Conservation (phyloP, 768 basidiomycete species). For the Termitomyces heimii region DNA sequence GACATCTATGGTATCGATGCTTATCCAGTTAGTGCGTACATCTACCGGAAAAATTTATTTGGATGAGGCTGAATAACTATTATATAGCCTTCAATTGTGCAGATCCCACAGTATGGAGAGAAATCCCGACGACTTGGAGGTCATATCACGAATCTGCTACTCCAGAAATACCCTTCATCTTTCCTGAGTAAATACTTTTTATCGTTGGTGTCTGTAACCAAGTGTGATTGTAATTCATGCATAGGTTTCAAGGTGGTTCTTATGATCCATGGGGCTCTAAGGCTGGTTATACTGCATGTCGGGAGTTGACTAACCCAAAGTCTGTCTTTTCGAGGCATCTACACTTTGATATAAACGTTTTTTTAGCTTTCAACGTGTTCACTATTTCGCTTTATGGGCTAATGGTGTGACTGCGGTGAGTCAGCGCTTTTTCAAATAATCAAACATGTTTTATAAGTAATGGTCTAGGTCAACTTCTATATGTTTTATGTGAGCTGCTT, state of each 20-base stretch:
- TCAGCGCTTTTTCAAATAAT: background rate
- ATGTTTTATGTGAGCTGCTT: slow-evolving; percentile 11
- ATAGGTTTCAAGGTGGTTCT: slow-evolving; percentile 13
- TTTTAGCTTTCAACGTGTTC: slow-evolving; percentile 12
- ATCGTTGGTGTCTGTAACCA: background rate
- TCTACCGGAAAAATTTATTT: background rate
- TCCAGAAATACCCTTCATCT: slow-evolving; percentile 14
- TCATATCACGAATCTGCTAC: slow-evolving; percentile 13
- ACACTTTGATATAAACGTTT: background rate
- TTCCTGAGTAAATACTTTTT: slow-evolving; percentile 8
- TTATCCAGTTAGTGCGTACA: slow-evolving; percentile 11
- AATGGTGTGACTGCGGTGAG: slow-evolving; percentile 14
- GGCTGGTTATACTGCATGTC: slow-evolving; percentile 9
- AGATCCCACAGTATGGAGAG: slow-evolving; percentile 11
- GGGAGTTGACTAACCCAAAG: slow-evolving; percentile 13
- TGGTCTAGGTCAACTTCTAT: slow-evolving; percentile 9
- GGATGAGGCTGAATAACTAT: background rate
- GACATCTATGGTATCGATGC: slow-evolving; percentile 15
- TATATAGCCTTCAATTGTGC: slow-evolving; percentile 11
- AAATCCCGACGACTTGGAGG: slow-evolving; percentile 13
- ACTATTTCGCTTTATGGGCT: slow-evolving; percentile 14
- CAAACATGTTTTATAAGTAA: background rate
- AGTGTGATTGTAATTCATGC: background rate
- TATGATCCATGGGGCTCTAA: slow-evolving; percentile 12
- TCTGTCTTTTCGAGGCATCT: background rate